phyloP scores from a whole-genome alignment of 225 moss, liverwort and hornwort species.

The Polytrichum commune region DNA sequence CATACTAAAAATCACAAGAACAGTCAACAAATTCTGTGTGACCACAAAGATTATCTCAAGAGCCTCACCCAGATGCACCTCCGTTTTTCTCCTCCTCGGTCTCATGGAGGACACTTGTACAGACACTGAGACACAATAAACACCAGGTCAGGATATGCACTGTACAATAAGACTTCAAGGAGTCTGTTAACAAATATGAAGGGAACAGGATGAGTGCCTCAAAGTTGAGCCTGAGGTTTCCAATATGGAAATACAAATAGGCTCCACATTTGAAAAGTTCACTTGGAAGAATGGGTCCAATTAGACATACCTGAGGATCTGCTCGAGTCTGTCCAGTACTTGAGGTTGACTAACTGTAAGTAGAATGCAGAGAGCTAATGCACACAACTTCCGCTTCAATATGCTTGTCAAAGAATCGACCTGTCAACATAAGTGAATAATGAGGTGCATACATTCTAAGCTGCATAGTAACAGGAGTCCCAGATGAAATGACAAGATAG shows the following conservation, averaged over 20 bases:
- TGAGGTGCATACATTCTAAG: too few relatives aligned
- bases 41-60: not conserved
- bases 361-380: constrained; percentile 92
- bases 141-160: too few relatives aligned
- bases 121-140: constrained; percentile 61
- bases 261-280: not conserved
- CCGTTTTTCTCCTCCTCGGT: constrained; percentile 84
- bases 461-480: too few relatives aligned
- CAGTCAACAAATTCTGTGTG: too few relatives aligned
- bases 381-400: constrained; percentile 91
- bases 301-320: constrained; percentile 76
- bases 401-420: constrained; percentile 94
- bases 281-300: not conserved
- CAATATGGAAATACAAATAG: too few relatives aligned
- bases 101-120: constrained; percentile 96
- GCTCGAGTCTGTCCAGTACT: constrained; percentile 93
- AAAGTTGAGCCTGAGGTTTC: too few relatives aligned
- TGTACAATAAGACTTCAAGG: too few relatives aligned
- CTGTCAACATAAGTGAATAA: constrained; percentile 29
- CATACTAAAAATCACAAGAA: too few relatives aligned
- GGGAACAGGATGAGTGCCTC: not conserved
- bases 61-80: constrained; percentile 62
- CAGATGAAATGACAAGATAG: not conserved
- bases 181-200: too few relatives aligned
- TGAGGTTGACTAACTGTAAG: constrained; percentile 89